A percentile compares a stretch with the other conserved stretches of the same genome.
These are phyloP conservation scores for Glebionis coronaria DNA, from an alignment of 129 eudicot genomes.

Conservation along the genomic window DNA sequence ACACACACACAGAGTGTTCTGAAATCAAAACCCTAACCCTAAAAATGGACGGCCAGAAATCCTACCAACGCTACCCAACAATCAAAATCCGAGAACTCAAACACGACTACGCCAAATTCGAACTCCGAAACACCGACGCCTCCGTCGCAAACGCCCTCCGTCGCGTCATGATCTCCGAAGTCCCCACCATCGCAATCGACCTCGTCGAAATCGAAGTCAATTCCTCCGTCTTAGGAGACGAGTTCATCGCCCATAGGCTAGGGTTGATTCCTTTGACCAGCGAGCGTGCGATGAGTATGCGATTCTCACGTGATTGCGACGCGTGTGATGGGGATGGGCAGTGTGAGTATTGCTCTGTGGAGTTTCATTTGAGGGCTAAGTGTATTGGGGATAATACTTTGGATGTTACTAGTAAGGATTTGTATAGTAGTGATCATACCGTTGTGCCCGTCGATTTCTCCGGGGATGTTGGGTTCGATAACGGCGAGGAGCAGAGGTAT, in stretches of 20 bases:
- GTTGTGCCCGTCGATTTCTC: slow-evolving; percentile 87
- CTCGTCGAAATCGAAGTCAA: slow-evolving; percentile 94
- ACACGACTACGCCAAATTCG: slow-evolving; percentile 79
- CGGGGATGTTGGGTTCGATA: slow-evolving; percentile 40
- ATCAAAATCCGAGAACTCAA: slow-evolving; percentile 73
- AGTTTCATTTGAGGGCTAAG: slow-evolving; percentile 83
- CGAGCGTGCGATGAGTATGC: slow-evolving; percentile 95
- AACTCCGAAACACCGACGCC: slow-evolving; percentile 85
- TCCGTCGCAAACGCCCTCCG: slow-evolving; percentile 96
- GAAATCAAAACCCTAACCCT: slow-evolving; percentile 8
- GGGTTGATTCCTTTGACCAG: slow-evolving; percentile 87
- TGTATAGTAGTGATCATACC: slow-evolving; percentile 70
- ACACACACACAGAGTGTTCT: slow-evolving; percentile 9
- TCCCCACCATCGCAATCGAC: slow-evolving; percentile 92
- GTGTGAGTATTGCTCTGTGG: slow-evolving; percentile 98
- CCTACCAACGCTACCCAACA: slow-evolving; percentile 85
- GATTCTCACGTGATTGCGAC: slow-evolving; percentile 96
- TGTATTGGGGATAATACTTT: slow-evolving; percentile 77
- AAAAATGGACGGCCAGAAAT: slow-evolving; percentile 55
- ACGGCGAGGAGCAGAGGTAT: slow-evolving; percentile 58
- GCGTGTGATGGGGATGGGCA: slow-evolving; percentile 98
- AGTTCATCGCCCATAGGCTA: slow-evolving; percentile 90
- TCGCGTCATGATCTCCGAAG: slow-evolving; percentile 97
- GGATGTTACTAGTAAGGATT: slow-evolving; percentile 91
- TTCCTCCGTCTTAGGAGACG: slow-evolving; percentile 88